Evolutionary conservation across 2,329 filamentous ascomycete species (phyloP), one percentile per base, ranked within the genome.

Genomic region (Sclerotinia glacialis): DNA sequence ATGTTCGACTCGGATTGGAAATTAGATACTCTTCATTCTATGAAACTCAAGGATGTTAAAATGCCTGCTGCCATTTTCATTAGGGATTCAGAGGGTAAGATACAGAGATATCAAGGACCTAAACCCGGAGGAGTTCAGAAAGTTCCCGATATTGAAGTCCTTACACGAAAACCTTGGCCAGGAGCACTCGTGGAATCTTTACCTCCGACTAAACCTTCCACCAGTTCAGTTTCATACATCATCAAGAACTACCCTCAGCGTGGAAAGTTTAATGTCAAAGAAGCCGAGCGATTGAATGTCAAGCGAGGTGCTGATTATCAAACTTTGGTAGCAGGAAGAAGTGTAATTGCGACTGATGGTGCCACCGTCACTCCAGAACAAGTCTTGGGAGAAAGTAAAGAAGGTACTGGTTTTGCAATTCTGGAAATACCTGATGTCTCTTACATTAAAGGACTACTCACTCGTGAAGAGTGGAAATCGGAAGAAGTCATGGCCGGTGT

Each of bases 1-100:
- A 94, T 95, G 91, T 94, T 94, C 74, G 83, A 91, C 72, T 93
- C 90, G 0, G 79, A 83, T 66, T 95, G 91, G 92, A 83, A 80
- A 28, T 79, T 90, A 68, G 91, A 96, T 74, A 83, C 86, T 2
- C 81, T 96, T 23, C 77, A 86, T 26, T 86, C 91, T 73, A 87
- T 82, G 31, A 86, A 83, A 31, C 82, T 96, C 46, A 82, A 84
- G 21, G 78, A 90, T 46, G 89, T 91, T 58, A 80, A 85, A 67
- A 80, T 89, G 73, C 90, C 90, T 4, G 86, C 90, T 5, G 83
- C 84, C 34, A 80, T 95, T 50, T 96, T 93, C 74, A 76, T 91
- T 58, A 83, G 88, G 31, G 83, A 90, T 72, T 77, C 83, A 2
- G 83, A 88, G 0, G 86, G 89, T 53, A 83, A 86, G 49, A 80